Evolutionary conservation across 2,329 filamentous ascomycete species (phyloP).

Genomic region (Ophiocordyceps camponoti-saundersi): DNA sequence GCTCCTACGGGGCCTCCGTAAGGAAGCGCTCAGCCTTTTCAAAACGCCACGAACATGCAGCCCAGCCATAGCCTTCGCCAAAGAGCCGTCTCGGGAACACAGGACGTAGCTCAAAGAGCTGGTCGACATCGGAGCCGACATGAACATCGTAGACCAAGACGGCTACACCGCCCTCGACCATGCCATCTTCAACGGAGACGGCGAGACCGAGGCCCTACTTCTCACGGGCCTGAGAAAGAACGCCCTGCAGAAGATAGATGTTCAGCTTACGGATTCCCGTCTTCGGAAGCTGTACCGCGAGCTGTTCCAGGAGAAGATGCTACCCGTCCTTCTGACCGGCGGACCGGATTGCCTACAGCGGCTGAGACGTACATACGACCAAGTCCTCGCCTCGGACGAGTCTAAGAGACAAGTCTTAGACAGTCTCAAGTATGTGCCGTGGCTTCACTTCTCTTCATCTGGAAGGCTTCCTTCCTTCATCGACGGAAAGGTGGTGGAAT

Average conservation of each 20-base stretch:
- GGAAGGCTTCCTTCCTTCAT: slow-evolving; percentile 11
- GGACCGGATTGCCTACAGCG: slow-evolving; percentile 4
- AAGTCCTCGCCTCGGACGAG: slow-evolving; percentile 6
- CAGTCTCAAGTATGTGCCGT: slow-evolving; percentile 11
- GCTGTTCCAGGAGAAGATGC: slow-evolving; percentile 18
- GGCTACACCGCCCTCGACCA: slow-evolving; percentile 20
- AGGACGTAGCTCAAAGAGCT: slow-evolving; percentile 14
- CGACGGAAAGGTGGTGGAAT: background rate
- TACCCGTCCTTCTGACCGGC: slow-evolving; percentile 12
- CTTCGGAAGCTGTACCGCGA: slow-evolving; percentile 18
- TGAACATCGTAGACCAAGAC: slow-evolving; percentile 13
- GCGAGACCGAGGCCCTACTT: slow-evolving; percentile 9
- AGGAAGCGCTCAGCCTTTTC: slow-evolving; percentile 13
- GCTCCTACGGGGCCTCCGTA: slow-evolving; percentile 6
- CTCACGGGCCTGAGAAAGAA: slow-evolving; percentile 8
- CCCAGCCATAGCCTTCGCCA: slow-evolving; percentile 18
- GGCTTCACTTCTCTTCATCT: slow-evolving; percentile 9
- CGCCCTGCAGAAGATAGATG: slow-evolving; percentile 1
- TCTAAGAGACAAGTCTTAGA: slow-evolving; percentile 11
- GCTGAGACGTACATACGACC: slow-evolving; percentile 9
- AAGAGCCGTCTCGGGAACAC: slow-evolving; percentile 19
- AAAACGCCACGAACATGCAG: slow-evolving; percentile 10
- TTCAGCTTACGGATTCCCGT: slow-evolving; percentile 7
- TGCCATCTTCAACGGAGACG: slow-evolving; percentile 16
- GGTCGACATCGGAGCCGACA: slow-evolving; percentile 13